These are phyloP conservation scores for Chaetomium olivaceum DNA, from an alignment of 2,329 filamentous ascomycete genomes.

Conservation along the genomic window DNA sequence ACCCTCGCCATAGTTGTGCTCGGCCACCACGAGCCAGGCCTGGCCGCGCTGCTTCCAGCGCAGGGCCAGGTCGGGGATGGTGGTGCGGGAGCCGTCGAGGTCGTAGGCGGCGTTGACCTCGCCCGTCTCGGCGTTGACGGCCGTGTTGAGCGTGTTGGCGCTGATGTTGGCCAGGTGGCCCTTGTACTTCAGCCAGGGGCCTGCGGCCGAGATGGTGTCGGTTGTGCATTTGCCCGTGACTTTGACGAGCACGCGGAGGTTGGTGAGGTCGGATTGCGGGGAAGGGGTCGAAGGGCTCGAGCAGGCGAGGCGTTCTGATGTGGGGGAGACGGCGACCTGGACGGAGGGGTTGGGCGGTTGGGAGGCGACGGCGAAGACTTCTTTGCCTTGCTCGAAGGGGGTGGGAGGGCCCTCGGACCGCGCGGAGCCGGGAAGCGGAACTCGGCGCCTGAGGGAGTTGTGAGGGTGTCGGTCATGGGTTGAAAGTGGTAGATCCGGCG, in stretches of 20 bases:
- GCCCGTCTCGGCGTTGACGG: constrained; percentile 85
- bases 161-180: constrained; percentile 97
- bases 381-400: constrained; percentile 76
- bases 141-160: constrained; percentile 95
- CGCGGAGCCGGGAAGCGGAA: constrained; percentile 85
- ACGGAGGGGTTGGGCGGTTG: constrained; percentile 70
- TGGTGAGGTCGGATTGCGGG: constrained; percentile 69
- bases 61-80: constrained; percentile 84
- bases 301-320: constrained; percentile 87
- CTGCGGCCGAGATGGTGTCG: constrained; percentile 97
- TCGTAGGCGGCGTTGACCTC: constrained; percentile 95
- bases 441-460: constrained; percentile 73
- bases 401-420: constrained; percentile 63
- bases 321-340: constrained; percentile 76
- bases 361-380: constrained; percentile 70
- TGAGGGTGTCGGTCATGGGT: constrained; percentile 84
- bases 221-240: constrained; percentile 98
- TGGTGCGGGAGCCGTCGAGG: constrained; percentile 48
- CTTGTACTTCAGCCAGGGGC: constrained; percentile 98
- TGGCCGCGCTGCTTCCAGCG: constrained; percentile 75
- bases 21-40: constrained; percentile 91
- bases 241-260: constrained; percentile 88
- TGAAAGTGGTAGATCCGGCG: constrained; percentile 89
- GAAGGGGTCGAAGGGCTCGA: constrained; percentile 88
- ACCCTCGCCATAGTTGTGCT: constrained; percentile 97